Evolutionary conservation across 2,329 filamentous ascomycete genomes (phyloP).

Genomic region (Arthrocladium fulminans): DNA sequence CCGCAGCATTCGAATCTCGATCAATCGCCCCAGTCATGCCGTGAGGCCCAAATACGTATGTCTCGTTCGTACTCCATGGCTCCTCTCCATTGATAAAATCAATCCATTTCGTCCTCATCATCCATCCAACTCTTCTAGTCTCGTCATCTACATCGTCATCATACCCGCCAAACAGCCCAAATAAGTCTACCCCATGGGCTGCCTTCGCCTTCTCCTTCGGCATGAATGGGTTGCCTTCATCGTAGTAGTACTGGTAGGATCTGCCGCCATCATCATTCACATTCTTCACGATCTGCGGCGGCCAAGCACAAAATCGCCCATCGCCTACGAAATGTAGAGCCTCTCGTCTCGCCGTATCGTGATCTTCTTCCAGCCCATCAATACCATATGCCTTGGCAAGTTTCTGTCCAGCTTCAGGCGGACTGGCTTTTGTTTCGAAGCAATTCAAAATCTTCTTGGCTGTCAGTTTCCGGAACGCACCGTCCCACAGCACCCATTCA

Average conservation of each 20-base stretch:
- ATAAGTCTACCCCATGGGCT: slow-evolving; percentile 4
- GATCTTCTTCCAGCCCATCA: slow-evolving; percentile 2
- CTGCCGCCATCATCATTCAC: slow-evolving; percentile 3
- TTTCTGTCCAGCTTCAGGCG: not conserved
- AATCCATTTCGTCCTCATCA: slow-evolving; percentile 7
- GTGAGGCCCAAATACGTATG: slow-evolving; percentile 3
- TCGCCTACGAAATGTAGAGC: slow-evolving; percentile 4
- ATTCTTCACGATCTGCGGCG: not conserved
- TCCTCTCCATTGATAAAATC: slow-evolving; percentile 6
- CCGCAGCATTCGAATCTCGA: slow-evolving; percentile 5
- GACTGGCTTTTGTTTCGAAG: not conserved
- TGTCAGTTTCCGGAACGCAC: not conserved
- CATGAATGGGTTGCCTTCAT: slow-evolving; percentile 6
- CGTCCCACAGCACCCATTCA: slow-evolving; percentile 4
- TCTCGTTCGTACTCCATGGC: slow-evolving; percentile 3
- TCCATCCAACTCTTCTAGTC: not conserved
- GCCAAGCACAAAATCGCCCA: not conserved
- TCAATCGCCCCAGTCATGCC: slow-evolving; percentile 6
- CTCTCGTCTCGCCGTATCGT: not conserved
- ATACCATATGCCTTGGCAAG: slow-evolving; percentile 5
- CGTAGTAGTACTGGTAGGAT: slow-evolving; percentile 6
- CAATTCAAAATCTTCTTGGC: slow-evolving; percentile 1
- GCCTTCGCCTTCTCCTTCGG: not conserved
- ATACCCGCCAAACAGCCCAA: slow-evolving; percentile 5
- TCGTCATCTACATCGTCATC: slow-evolving; percentile 1